Conservation (phyloP, 2,329 filamentous ascomycete species). For the Xylaria sp. region DNA sequence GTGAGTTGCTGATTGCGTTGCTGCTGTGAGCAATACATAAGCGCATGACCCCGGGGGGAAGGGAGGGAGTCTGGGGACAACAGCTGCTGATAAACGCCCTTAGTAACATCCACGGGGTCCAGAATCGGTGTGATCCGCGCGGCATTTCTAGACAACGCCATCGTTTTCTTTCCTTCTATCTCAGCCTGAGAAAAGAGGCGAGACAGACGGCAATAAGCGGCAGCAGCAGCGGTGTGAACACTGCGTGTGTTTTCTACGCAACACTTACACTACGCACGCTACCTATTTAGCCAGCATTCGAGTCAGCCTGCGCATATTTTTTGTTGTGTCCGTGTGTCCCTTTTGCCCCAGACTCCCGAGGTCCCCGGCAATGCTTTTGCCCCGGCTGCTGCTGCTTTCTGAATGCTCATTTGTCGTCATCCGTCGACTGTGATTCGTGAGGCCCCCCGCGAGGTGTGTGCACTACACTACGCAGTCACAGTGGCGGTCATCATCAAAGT, state of each 20-base stretch:
- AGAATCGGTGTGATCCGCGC: constrained; percentile 1
- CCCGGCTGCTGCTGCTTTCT: background rate
- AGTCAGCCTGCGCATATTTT: background rate
- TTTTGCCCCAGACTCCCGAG: background rate
- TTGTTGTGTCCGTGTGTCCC: background rate
- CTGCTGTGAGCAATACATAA: background rate
- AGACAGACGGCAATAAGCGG: background rate
- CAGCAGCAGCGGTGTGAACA: background rate
- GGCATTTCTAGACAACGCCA: background rate
- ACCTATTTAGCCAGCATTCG: background rate
- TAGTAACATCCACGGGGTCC: background rate
- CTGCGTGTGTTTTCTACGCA: background rate
- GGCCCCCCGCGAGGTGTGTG: background rate
- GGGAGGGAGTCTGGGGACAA: too few relatives aligned
- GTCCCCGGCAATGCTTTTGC: background rate
- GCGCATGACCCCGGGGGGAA: background rate
- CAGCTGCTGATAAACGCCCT: background rate
- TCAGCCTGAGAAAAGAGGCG: background rate
- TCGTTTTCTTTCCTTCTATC: background rate
- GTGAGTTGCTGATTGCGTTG: background rate
- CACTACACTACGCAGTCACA: background rate
- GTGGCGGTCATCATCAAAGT: background rate
- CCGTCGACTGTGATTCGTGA: background rate
- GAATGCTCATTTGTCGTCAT: background rate
- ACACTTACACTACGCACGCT: background rate